Percentiles rank a stretch among this genome's conserved stretches.
Evolutionary conservation across 2,329 filamentous ascomycete species (phyloP).

Genomic region (Penicillium sp.): DNA sequence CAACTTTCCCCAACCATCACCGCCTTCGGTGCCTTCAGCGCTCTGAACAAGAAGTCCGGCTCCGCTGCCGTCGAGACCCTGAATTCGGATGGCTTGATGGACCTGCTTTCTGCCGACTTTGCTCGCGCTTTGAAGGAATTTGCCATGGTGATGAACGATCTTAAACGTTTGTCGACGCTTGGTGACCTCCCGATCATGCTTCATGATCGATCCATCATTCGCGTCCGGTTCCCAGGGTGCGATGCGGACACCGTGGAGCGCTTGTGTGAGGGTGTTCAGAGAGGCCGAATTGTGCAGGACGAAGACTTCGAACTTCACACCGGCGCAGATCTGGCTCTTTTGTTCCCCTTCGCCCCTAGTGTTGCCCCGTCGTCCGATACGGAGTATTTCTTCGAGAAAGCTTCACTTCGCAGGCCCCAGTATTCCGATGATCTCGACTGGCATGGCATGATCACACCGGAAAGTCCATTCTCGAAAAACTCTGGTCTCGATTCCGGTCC

Average conservation of each 20-base stretch:
- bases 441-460: conserved; percentile 56
- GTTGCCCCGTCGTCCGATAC: conserved; percentile 45
- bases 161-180: conserved; percentile 71
- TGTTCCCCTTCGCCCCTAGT: conserved; percentile 81
- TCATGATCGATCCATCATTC: conserved; percentile 64
- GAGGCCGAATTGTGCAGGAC: conserved; percentile 78
- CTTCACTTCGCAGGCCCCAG: conserved; percentile 29
- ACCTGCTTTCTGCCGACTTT: conserved; percentile 84
- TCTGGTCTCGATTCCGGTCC: conserved; percentile 26
- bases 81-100: conserved; percentile 79
- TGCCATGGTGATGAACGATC: conserved; percentile 72
- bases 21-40: conserved; percentile 68
- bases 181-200: conserved; percentile 82
- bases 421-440: conserved; percentile 51
- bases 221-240: conserved; percentile 87
- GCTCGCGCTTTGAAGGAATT: conserved; percentile 81
- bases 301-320: conserved; percentile 66
- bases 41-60: conserved; percentile 32
- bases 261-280: conserved; percentile 77
- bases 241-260: conserved; percentile 77
- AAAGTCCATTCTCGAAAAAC: conserved; percentile 26
- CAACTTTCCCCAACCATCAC: conserved; percentile 84
- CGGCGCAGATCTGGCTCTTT: conserved; percentile 71
- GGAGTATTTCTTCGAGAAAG: conserved; percentile 44
- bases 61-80: conserved; percentile 55